Evolutionary conservation across 2,329 filamentous ascomycete genomes (phyloP), one percentile per base, ranked within the genome.

Genomic region (Fusarium subtropicale): DNA sequence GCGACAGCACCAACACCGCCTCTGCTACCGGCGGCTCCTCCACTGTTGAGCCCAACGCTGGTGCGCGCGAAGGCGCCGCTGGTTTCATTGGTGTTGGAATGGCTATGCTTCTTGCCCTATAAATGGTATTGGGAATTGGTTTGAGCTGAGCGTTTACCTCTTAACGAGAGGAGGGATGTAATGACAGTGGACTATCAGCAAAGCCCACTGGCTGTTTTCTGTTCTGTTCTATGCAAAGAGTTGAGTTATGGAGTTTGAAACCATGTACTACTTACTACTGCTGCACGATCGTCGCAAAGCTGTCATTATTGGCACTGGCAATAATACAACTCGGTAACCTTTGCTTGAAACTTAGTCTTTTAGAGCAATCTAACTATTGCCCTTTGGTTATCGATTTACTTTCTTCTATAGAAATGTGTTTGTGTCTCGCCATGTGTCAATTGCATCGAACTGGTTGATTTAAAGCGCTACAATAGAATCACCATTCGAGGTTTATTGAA

Each of bases 61-160:
- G 64, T 51, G 45, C 64, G 36, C 64, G 59, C 18, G 70, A 58
- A 54, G 60, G 48, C 30, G 62, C 71, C 15, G 63, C 62, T 33
- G 68, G 75, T 36, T 22, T 77, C 20, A 34, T 76, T 13, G 77
- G 76, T 47, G 74, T 76, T 8, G 64, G 68, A 10, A 50, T 76
- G 56, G 76, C 75, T 30, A 60, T 78, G 69, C 48, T 77, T 18
- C 54, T 76, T 47, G 77, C 75, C 55, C 63, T 79, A 26, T 78
- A 70, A 73, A n/a, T 7, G 46, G 22, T 20, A 24, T 24, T 39
- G 20, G 31, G 18, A 12, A 18, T 26, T 20, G 34, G 28, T n/a
- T 26, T 24, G 33, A 9, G 22, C 15, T 20, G 7, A 18, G 28
- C 28, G n/a, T 42, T 47, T 24, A 20, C n/a, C 20, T 30, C 41